Evolutionary conservation across 148 eudicot species (phyloP).

Genomic region (Arctostaphylos glauca): DNA sequence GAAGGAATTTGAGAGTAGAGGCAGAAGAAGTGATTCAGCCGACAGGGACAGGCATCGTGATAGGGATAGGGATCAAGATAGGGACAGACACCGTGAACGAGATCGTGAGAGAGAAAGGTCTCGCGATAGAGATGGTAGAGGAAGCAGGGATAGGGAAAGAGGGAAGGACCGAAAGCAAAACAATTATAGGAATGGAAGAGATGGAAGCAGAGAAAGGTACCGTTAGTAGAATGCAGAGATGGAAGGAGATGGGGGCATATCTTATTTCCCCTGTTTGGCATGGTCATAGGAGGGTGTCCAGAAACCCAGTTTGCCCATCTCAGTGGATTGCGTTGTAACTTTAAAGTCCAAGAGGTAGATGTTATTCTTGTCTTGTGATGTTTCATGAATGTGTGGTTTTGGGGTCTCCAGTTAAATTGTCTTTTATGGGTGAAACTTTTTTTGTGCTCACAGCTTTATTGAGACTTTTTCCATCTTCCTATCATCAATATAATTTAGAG

Average conservation of each 20-base stretch:
- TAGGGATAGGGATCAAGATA: constrained; percentile 46
- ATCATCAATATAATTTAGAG: constrained; percentile 39
- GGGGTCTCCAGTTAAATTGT: constrained; percentile 17
- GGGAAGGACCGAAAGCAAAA: constrained; percentile 9
- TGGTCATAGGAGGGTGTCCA: constrained; percentile 52
- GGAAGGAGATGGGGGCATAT: constrained; percentile 66
- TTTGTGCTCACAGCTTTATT: constrained; percentile 58
- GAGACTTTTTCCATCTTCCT: constrained; percentile 45
- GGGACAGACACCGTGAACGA: constrained; percentile 37
- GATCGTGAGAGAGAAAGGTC: constrained; percentile 37
- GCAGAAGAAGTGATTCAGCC: constrained; percentile 71
- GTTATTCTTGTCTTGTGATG: constrained; percentile 17
- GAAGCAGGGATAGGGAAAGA: constrained; percentile 19
- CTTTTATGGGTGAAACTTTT: constrained; percentile 30
- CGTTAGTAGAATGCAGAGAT: constrained; percentile 36
- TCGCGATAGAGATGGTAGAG: constrained; percentile 20
- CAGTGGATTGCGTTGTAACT: constrained; percentile 29
- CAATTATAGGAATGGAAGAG: constrained; percentile 29
- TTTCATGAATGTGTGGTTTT: constrained; percentile 31
- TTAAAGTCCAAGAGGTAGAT: constrained; percentile 37
- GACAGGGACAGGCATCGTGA: constrained; percentile 68
- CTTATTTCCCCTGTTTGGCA: constrained; percentile 62
- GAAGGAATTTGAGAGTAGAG: constrained; percentile 62
- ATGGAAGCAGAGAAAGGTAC: constrained; percentile 47
- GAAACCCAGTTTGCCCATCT: constrained; percentile 32